Conservation (phyloP, 495 filamentous ascomycete genomes). For the Penicillium dipodomyicola region DNA sequence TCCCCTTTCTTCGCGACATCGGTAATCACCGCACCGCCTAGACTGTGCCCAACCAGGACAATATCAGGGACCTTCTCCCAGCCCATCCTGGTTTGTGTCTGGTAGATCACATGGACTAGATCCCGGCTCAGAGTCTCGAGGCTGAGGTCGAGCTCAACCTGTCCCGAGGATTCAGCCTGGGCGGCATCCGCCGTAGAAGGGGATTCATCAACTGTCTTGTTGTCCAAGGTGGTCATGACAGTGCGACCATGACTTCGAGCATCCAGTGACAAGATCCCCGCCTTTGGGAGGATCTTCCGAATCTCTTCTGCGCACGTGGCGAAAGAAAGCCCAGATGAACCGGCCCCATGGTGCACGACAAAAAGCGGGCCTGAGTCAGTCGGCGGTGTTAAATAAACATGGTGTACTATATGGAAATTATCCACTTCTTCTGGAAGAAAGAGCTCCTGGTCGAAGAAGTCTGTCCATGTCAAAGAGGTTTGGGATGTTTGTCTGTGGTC, state of each 20-base stretch:
- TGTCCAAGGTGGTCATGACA: conserved; percentile 30
- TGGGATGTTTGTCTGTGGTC: conserved; percentile 28
- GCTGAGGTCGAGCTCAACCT: conserved; percentile 55
- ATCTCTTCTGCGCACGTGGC: conserved; percentile 76
- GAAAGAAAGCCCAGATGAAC: conserved; percentile 85
- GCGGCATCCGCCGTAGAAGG: conserved; percentile 21
- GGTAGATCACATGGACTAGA: conserved; percentile 63
- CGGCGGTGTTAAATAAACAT: conserved; percentile 77
- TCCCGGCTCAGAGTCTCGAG: conserved; percentile 71
- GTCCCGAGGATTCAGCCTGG: conserved; percentile 29
- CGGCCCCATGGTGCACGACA: conserved; percentile 86
- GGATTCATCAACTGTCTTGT: conserved; percentile 2
- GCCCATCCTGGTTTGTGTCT: conserved; percentile 60
- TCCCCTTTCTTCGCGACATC: conserved; percentile 67
- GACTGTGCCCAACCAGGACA: conserved; percentile 86
- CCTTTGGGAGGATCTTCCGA: conserved; percentile 70
- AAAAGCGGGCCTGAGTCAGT: conserved; percentile 67
- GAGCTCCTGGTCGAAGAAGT: conserved; percentile 84
- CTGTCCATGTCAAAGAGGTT: conserved; percentile 70
- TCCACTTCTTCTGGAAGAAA: conserved; percentile 55
- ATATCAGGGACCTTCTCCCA: conserved; percentile 74
- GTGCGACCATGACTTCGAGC: conserved; percentile 86
- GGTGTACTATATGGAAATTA: conserved; percentile 58
- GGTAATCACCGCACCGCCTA: conserved; percentile 93
- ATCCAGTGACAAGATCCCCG: conserved; percentile 81